Evolutionary conservation across 2,329 filamentous ascomycete species (phyloP).

Genomic region (Penicillium sp.): DNA sequence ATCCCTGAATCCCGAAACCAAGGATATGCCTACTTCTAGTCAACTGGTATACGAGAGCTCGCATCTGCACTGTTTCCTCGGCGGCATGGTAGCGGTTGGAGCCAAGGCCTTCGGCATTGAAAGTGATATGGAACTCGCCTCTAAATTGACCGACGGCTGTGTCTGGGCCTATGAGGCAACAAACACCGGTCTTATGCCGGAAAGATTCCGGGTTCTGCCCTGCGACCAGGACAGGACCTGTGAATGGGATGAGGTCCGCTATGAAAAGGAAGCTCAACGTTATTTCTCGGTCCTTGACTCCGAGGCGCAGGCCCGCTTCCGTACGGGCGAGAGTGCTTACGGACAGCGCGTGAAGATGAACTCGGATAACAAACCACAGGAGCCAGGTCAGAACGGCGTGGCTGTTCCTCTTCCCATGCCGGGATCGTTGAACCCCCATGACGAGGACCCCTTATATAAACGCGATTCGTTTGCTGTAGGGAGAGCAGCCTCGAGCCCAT

Average conservation of each 20-base stretch:
- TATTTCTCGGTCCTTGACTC: constrained; percentile 47
- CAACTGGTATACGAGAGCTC: constrained; percentile 51
- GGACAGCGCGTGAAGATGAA: constrained; percentile 21
- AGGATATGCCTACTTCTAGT: constrained; percentile 8
- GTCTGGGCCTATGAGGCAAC: constrained; percentile 59
- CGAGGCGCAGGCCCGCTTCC: constrained; percentile 26
- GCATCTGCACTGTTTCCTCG: constrained; percentile 58
- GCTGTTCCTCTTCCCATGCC: constrained; percentile 23
- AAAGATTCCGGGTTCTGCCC: constrained; percentile 51
- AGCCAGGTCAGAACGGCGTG: background rate
- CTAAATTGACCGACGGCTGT: constrained; percentile 56
- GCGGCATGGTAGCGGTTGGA: constrained; percentile 60
- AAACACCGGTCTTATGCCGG: constrained; percentile 58
- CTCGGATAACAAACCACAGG: constrained; percentile 7
- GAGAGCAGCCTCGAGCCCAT: background rate
- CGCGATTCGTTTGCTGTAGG: constrained; percentile 12
- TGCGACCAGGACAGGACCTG: constrained; percentile 47
- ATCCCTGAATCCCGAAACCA: constrained; percentile 21
- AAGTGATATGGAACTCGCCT: constrained; percentile 52
- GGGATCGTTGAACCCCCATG: constrained; percentile 22
- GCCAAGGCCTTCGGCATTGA: constrained; percentile 54
- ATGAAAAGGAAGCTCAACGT: constrained; percentile 25
- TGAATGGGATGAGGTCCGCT: constrained; percentile 48
- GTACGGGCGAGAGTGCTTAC: constrained; percentile 23
- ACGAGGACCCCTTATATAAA: constrained; percentile 15